A percentile compares a stretch with the other conserved stretches of the same genome.
Evolutionary conservation across 306 rosid genomes (phyloP).

Genomic region (Potentilla sterilis): DNA sequence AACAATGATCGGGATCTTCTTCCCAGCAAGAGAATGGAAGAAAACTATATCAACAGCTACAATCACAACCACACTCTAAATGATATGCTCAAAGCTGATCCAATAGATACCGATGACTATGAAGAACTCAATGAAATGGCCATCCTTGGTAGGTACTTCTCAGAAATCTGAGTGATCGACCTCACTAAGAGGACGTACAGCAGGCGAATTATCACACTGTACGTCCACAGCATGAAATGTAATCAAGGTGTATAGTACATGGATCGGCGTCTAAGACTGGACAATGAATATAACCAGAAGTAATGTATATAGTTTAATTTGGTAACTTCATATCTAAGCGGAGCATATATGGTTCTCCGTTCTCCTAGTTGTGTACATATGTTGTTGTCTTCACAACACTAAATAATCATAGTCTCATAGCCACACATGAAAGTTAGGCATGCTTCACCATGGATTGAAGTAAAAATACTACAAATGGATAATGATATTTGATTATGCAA

Average conservation of each 20-base stretch:
- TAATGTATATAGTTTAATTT: too few species aligned
- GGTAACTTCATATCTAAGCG: too few species aligned
- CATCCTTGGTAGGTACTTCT: slow-evolving; percentile 32
- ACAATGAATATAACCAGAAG: too few species aligned
- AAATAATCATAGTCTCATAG: too few species aligned
- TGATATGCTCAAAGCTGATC: slow-evolving; percentile 30
- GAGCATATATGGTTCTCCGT: too few species aligned
- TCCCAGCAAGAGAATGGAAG: slow-evolving; percentile 25
- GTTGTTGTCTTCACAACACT: too few species aligned
- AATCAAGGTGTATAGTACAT: background rate
- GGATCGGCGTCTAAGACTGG: too few species aligned
- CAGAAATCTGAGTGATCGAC: background rate
- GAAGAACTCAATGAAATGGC: slow-evolving; percentile 37
- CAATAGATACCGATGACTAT: slow-evolving; percentile 32
- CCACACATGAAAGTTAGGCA: too few species aligned
- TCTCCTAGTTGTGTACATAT: too few species aligned
- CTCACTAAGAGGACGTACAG: background rate
- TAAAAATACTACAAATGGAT: too few species aligned
- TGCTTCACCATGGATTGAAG: too few species aligned
- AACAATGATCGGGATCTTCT: slow-evolving; percentile 24
- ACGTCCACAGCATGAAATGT: slow-evolving; percentile 1
- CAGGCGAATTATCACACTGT: background rate
- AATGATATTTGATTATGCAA: too few species aligned
- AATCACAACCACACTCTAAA: slow-evolving; percentile 32
- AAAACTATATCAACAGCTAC: slow-evolving; percentile 25